Evolutionary conservation across 1,139 yeast species (phyloP), one percentile per base, ranked within the genome.

Genomic region (Blastobotrys apis): DNA sequence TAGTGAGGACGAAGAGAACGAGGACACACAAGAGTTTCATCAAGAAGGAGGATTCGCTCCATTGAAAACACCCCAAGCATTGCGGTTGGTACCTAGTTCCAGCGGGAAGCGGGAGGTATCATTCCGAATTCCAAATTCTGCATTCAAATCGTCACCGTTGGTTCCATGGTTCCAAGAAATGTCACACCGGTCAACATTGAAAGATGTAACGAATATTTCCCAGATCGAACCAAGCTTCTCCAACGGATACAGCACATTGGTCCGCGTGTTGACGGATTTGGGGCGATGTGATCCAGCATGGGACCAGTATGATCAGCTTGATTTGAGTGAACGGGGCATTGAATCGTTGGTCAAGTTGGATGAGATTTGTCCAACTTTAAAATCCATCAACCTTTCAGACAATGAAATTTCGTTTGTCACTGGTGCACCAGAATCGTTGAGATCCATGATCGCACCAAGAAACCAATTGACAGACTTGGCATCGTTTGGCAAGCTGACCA

Each of bases 301-400:
- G 73, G 69, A 66, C 40, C 51, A 55, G 15, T 49, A 69, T 20
- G 55, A 54, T 1, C 42, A 43, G 3, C 46, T 69, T 21, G 62
- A 67, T 29, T 38, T 69, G 10, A 57, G 62, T 3, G 53, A 56
- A 10, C 54, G 58, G 33, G 52, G 51, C 1, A 45, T 70, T 9
- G 53, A 57, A 25, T 60, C 67, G 2, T 52, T 69, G 13, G 55
- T 59, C 16, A 55, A 63, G 17, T 56, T 71, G 19, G 58, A 59
- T 4, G 64, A 65, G 27, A 58, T 66, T 44, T 57, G 71, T 38
- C 74, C 74, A 8, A 51, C 53, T 8, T 50, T 70, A 26, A 53
- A 47, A 17, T 50, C 52, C 1, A 51, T 71, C 6, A 57, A 65
- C 37, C 56, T 64, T 4, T 52, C 60, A n/a, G 50, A 55, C 23